Percentiles rank a stretch among this genome's conserved stretches.
Conservation (phyloP, 1,284 basidiomycete species). For the Ganoderma lingzhi region DNA sequence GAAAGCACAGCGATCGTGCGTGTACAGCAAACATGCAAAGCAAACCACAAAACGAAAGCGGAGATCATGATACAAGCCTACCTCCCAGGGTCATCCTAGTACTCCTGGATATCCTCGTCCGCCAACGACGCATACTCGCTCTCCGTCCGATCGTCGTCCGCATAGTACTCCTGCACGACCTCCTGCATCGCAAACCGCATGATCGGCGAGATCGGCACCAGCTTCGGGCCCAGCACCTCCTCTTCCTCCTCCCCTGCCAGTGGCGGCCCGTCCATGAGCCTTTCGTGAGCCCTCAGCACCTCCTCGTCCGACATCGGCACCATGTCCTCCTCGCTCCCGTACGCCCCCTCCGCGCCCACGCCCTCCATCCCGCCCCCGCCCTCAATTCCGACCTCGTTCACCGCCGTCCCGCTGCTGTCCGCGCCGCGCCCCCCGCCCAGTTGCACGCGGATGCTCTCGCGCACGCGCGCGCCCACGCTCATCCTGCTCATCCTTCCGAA, state of each 20-base stretch:
- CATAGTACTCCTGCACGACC: constrained; percentile 81
- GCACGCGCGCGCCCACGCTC: constrained; percentile 39
- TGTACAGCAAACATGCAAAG: neutral
- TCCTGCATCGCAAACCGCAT: constrained; percentile 83
- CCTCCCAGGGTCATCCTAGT: constrained; percentile 45
- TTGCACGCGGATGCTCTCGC: constrained; percentile 43
- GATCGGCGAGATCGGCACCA: constrained; percentile 78
- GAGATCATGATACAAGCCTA: neutral
- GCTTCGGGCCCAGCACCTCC: constrained; percentile 73
- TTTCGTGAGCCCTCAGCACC: constrained; percentile 41
- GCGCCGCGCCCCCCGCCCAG: constrained; percentile 41
- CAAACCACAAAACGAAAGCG: neutral
- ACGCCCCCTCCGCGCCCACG: constrained; percentile 23
- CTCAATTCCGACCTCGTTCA: constrained; percentile 37
- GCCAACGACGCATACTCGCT: constrained; percentile 78
- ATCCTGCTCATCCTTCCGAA: constrained; percentile 35
- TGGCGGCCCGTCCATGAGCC: constrained; percentile 37
- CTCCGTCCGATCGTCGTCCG: constrained; percentile 69
- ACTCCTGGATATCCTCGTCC: constrained; percentile 76
- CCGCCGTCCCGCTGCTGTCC: constrained; percentile 46
- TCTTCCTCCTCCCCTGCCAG: constrained; percentile 52
- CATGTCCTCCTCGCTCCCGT: constrained; percentile 44
- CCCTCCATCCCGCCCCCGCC: constrained; percentile 10
- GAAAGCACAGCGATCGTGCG: neutral
- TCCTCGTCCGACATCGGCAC: constrained; percentile 44